Conservation (phyloP, 768 basidiomycete species). For the Podaxis sp. region DNA sequence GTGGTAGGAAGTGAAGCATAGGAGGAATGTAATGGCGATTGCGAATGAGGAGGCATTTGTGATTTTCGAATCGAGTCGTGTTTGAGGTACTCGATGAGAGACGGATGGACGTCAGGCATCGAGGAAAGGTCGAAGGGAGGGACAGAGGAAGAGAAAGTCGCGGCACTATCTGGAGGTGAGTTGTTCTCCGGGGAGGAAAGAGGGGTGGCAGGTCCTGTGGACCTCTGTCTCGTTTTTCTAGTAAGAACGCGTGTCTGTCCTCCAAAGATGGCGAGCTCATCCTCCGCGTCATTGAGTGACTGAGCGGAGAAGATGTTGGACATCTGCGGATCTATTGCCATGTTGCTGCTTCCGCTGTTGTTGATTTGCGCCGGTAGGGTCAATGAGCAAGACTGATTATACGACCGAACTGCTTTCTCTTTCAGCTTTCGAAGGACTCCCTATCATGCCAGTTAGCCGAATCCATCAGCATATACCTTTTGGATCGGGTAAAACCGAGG, state of each 20-base stretch:
- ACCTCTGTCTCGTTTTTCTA: constrained; percentile 27
- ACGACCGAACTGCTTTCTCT: constrained; percentile 43
- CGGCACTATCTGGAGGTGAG: neutral
- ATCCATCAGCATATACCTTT: neutral
- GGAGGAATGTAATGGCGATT: neutral
- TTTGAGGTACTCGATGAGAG: constrained; percentile 34
- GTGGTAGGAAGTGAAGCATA: constrained; percentile 1
- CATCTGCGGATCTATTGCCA: constrained; percentile 7
- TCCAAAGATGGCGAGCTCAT: constrained; percentile 55
- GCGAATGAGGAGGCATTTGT: neutral
- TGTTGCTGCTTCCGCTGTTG: constrained; percentile 1
- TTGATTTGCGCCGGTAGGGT: constrained; percentile 8
- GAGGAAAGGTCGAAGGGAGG: constrained; percentile 4
- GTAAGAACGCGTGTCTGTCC: constrained; percentile 48
- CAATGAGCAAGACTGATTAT: constrained; percentile 26
- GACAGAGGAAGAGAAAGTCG: neutral
- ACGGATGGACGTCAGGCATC: constrained; percentile 30
- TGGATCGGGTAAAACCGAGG: neutral
- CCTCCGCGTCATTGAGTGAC: constrained; percentile 34
- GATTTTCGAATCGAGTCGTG: constrained; percentile 25
- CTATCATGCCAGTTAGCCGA: constrained; percentile 22
- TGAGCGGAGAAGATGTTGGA: constrained; percentile 18
- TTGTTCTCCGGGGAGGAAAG: constrained; percentile 6
- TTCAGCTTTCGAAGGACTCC: constrained; percentile 44
- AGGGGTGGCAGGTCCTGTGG: neutral